A percentile compares a stretch with the other conserved stretches of the same genome.
phyloP scores from a whole-genome alignment of 2,329 filamentous ascomycete genomes.

The Trichoderma aggressivum region DNA sequence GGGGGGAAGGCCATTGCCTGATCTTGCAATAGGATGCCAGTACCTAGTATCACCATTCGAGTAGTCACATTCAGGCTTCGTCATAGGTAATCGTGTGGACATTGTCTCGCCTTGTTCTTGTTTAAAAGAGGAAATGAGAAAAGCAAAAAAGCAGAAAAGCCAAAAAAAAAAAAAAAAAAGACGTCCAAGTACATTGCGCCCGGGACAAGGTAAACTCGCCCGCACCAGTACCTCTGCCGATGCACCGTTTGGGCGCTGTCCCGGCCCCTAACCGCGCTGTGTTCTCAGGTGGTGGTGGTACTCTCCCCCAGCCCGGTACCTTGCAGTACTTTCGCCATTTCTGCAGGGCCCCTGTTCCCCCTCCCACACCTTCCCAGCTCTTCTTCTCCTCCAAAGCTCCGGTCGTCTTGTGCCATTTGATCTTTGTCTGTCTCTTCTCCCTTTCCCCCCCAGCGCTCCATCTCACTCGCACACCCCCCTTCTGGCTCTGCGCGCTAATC shows the following conservation, averaged over 20 bases:
- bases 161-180: too few relatives aligned
- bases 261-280: background rate
- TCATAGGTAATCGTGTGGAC: background rate
- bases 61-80: background rate
- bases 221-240: background rate
- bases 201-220: background rate
- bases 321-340: conserved; percentile 4
- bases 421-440: background rate
- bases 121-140: background rate
- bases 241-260: background rate
- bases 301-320: background rate
- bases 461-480: background rate
- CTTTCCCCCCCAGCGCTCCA: conserved; percentile 7
- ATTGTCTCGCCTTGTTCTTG: background rate
- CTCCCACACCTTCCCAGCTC: conserved; percentile 14
- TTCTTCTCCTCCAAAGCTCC: background rate
- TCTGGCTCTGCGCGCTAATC: conserved; percentile 16
- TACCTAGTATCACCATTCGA: background rate
- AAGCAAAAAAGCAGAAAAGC: background rate
- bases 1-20: background rate
- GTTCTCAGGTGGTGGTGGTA: background rate
- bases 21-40: background rate
- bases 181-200: background rate
- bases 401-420: background rate
- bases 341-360: conserved; percentile 1